Evolutionary conservation across 2,329 filamentous ascomycete species (phyloP).

Genomic region (Aspergillus proliferans): DNA sequence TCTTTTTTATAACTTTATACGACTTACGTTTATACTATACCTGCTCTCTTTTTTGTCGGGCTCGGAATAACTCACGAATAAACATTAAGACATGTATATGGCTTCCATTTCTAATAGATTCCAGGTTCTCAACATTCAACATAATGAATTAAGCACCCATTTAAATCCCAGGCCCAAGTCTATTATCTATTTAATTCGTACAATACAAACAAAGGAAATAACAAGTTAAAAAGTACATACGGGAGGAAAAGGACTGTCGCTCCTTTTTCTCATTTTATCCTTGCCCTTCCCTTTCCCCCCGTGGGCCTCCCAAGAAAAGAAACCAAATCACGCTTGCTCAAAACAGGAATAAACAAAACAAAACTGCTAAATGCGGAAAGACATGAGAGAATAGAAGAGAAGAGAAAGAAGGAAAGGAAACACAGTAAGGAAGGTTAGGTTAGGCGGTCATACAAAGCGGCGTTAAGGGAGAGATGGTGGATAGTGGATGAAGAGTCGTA

Average conservation of each 20-base stretch:
- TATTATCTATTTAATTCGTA: not conserved
- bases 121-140: not conserved
- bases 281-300: no score
- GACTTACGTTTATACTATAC: not conserved
- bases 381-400: constrained; percentile 12
- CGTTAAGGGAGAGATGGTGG: constrained; percentile 2
- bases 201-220: constrained; percentile 1
- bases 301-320: constrained; percentile 3
- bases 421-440: constrained; percentile 7
- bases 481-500: not conserved
- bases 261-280: no score
- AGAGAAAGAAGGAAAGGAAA: constrained; percentile 11
- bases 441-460: constrained; percentile 8
- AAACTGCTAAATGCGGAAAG: constrained; percentile 15
- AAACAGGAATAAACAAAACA: not conserved
- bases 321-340: constrained; percentile 5
- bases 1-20: not conserved
- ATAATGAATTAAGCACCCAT: not conserved
- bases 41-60: not conserved
- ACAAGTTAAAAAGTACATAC: constrained; percentile 2
- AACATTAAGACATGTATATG: no score
- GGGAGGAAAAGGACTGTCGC: constrained; percentile 1
- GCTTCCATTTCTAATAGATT: no score
- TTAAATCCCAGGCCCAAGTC: not conserved
- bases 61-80: not conserved